Percentiles rank a stretch among this genome's conserved stretches.
These are phyloP conservation scores for Hirsutella minnesotensis DNA, from an alignment of 2,329 filamentous ascomycete species.

Conservation along the genomic window DNA sequence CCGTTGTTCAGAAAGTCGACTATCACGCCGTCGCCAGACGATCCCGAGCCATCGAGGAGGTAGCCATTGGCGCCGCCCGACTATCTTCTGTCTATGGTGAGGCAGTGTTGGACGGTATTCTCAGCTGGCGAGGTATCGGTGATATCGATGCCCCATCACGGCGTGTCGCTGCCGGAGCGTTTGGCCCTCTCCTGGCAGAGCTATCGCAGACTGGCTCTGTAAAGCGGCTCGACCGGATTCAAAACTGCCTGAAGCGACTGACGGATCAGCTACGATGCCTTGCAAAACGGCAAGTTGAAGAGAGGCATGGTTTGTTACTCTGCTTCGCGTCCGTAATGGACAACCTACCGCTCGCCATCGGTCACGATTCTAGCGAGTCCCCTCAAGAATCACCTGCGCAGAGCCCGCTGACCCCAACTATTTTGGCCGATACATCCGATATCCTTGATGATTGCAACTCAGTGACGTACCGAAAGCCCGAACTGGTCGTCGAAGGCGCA, in stretches of 20 bases:
- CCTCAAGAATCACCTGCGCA: slow-evolving; percentile 6
- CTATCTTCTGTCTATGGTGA: slow-evolving; percentile 58
- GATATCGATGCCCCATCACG: slow-evolving; percentile 66
- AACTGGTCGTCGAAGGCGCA: slow-evolving; percentile 51
- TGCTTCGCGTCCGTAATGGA: slow-evolving; percentile 49
- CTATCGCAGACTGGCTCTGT: slow-evolving; percentile 15
- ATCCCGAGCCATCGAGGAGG: slow-evolving; percentile 66
- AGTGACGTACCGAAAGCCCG: slow-evolving; percentile 43
- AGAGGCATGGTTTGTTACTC: slow-evolving; percentile 55
- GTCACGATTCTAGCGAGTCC: slow-evolving; percentile 17
- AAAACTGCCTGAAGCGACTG: slow-evolving; percentile 28
- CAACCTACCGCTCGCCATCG: slow-evolving; percentile 13
- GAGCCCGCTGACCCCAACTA: slow-evolving; percentile 15
- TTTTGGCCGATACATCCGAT: slow-evolving; percentile 13
- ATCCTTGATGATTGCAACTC: slow-evolving; percentile 29
- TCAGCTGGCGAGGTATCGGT: slow-evolving; percentile 81
- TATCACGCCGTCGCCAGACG: slow-evolving; percentile 89
- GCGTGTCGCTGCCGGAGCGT: slow-evolving; percentile 56
- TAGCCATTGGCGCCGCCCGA: slow-evolving; percentile 56
- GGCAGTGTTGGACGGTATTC: slow-evolving; percentile 56
- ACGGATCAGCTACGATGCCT: slow-evolving; percentile 32
- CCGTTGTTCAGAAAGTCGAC: slow-evolving; percentile 79
- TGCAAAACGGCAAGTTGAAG: slow-evolving; percentile 48
- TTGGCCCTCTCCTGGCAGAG: slow-evolving; percentile 45
- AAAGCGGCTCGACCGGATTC: slow-evolving; percentile 14